Conservation (phyloP, 305 asterid genomes). For the Fraxinus albicans region DNA sequence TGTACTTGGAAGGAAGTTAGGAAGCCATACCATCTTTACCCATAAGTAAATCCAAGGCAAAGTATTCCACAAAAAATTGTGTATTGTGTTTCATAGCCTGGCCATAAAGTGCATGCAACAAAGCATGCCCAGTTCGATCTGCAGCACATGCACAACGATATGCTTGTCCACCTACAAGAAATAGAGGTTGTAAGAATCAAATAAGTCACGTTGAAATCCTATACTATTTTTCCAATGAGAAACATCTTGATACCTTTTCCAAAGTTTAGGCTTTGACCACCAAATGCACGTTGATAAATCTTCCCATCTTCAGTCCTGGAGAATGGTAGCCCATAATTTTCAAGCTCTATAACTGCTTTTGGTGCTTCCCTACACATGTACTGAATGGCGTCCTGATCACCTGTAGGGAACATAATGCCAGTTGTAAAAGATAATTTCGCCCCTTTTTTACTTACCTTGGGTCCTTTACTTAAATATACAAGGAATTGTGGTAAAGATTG, state of each 20-base stretch:
- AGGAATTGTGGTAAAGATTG: neutral
- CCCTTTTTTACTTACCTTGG: neutral
- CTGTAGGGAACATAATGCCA: slow-evolving; percentile 25
- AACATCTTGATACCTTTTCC: slow-evolving; percentile 67
- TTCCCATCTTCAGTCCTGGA: slow-evolving; percentile 97
- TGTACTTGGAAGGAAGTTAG: neutral
- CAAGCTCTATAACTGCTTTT: slow-evolving; percentile 98
- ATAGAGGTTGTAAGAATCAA: slow-evolving; percentile 9
- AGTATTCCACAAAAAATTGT: slow-evolving; percentile 95
- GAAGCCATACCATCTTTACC: slow-evolving; percentile 69
- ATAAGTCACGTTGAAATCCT: neutral
- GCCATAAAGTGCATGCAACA: slow-evolving; percentile 95
- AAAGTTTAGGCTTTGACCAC: slow-evolving; percentile 94
- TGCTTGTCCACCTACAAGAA: slow-evolving; percentile 85
- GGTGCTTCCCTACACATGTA: slow-evolving; percentile 99
- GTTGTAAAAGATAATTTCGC: neutral
- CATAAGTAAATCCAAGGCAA: slow-evolving; percentile 92
- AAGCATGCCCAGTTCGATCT: slow-evolving; percentile 98
- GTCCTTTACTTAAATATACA: neutral
- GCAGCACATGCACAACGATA: slow-evolving; percentile 99
- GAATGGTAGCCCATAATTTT: slow-evolving; percentile 96
- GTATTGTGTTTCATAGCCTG: slow-evolving; percentile 99
- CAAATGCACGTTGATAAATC: slow-evolving; percentile 98
- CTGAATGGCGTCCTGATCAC: slow-evolving; percentile 97
- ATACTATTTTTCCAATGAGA: neutral